Evolutionary conservation across 73 alveolate species (phyloP).

Genomic region (Symbiodinium pilosum): DNA sequence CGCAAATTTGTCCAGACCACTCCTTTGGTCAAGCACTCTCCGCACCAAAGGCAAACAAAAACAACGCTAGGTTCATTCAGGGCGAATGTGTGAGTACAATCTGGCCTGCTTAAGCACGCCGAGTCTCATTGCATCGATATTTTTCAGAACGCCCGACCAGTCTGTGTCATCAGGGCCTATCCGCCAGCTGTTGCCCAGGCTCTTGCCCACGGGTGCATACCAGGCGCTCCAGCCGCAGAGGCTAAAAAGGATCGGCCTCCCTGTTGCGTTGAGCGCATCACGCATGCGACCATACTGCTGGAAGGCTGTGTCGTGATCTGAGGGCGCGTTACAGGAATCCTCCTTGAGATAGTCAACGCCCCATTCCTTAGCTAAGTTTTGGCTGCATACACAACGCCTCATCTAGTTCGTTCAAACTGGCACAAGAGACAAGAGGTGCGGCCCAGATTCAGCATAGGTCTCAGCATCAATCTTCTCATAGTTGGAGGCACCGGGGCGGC

Average conservation of each 20-base stretch:
- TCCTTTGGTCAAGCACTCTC: too few relatives aligned
- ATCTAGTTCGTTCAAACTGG: too few relatives aligned
- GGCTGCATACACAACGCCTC: too few relatives aligned
- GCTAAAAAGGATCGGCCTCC: constrained; percentile 58
- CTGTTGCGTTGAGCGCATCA: constrained; percentile 69
- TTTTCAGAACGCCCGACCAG: constrained; percentile 67
- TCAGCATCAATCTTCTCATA: constrained; percentile 54
- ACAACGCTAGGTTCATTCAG: too few relatives aligned
- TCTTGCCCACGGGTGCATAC: constrained; percentile 71
- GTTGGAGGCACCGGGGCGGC: constrained; percentile 71
- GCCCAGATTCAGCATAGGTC: constrained; percentile 69
- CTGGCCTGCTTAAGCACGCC: constrained; percentile 64
- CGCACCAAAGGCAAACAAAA: too few relatives aligned
- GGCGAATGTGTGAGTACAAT: background rate
- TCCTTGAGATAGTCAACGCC: constrained; percentile 83
- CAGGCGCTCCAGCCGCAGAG: constrained; percentile 86
- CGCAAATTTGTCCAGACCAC: background rate
- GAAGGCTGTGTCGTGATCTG: constrained; percentile 61
- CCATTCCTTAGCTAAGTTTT: too few relatives aligned
- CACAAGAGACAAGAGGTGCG: too few relatives aligned
- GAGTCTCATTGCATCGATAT: constrained; percentile 85
- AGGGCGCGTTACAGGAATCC: constrained; percentile 71
- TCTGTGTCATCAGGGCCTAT: constrained; percentile 71
- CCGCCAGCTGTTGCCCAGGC: constrained; percentile 82
- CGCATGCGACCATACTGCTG: constrained; percentile 67